These are phyloP conservation scores for Lablab purpureus DNA, from an alignment of 306 rosid genomes.

Conservation along the genomic window DNA sequence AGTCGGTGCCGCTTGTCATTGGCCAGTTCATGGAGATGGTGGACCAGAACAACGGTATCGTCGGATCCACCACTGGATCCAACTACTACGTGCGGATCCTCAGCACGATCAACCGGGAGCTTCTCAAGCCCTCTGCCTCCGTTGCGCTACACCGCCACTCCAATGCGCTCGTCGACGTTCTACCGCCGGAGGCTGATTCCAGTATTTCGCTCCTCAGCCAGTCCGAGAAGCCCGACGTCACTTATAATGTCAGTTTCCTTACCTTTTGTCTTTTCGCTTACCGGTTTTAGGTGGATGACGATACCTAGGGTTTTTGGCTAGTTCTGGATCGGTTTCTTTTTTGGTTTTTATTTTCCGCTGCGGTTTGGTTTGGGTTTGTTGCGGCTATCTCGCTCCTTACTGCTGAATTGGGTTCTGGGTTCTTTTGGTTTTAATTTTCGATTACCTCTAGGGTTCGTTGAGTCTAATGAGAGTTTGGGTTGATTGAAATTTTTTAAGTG, in stretches of 20 bases:
- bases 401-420: background rate
- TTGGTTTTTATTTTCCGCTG: background rate
- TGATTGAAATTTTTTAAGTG: background rate
- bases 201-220: slow-evolving; percentile 97
- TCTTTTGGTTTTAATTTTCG: background rate
- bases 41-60: slow-evolving; percentile 92
- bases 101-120: slow-evolving; percentile 94
- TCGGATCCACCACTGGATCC: slow-evolving; percentile 98
- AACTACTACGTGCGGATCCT: slow-evolving; percentile 93
- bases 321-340: background rate
- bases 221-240: slow-evolving; percentile 98
- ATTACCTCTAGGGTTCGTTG: background rate
- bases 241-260: slow-evolving; percentile 68
- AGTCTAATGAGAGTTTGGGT: background rate
- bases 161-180: slow-evolving; percentile 94
- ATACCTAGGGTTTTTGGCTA: background rate
- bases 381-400: background rate
- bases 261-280: background rate
- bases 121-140: slow-evolving; percentile 90
- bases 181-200: slow-evolving; percentile 98
- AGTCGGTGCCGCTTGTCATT: slow-evolving; percentile 93
- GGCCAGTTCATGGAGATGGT: slow-evolving; percentile 99
- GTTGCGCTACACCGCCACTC: slow-evolving; percentile 98
- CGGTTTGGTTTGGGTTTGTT: background rate
- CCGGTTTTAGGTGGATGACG: background rate